phyloP scores from a whole-genome alignment of 306 rosid genomes.

The Luffa aegyptiaca region DNA sequence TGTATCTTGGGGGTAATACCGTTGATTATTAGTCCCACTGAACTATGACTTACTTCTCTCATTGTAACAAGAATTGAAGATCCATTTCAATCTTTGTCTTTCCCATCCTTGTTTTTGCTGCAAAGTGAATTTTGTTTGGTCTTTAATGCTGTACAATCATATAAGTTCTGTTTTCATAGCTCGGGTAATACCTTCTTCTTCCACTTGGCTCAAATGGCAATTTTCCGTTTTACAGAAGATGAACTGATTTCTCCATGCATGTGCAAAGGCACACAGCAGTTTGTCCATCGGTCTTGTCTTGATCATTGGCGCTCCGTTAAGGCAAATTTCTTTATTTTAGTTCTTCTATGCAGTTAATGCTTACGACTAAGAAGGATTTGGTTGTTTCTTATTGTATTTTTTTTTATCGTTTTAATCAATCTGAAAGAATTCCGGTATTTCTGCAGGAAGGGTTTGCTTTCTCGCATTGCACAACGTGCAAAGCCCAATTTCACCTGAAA shows the following conservation, averaged over 20 bases:
- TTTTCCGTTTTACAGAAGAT: slow-evolving; percentile 45
- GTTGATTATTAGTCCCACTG: background rate
- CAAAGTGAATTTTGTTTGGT: background rate
- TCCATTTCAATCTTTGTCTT: background rate
- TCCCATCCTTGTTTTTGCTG: background rate
- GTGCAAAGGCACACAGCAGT: slow-evolving; percentile 99
- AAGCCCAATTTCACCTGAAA: slow-evolving; percentile 88
- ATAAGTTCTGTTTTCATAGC: background rate
- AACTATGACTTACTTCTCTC: background rate
- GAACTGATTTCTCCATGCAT: slow-evolving; percentile 95
- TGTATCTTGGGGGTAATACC: background rate
- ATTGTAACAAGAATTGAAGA: background rate
- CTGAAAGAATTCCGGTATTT: background rate
- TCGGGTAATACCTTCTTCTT: background rate
- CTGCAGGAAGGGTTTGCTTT: slow-evolving; percentile 94
- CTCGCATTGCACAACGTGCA: slow-evolving; percentile 98
- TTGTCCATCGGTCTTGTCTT: slow-evolving; percentile 95
- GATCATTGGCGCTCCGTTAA: slow-evolving; percentile 99
- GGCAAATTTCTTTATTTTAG: slow-evolving; percentile 28
- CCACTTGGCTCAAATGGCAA: slow-evolving; percentile 13
- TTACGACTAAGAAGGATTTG: background rate
- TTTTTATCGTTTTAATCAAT: background rate
- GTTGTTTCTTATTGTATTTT: background rate
- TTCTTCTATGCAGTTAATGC: slow-evolving; percentile 9
- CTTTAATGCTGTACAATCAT: background rate